phyloP scores from a whole-genome alignment of 2,329 filamentous ascomycete species.

The Penicillium aurantiogriseum region DNA sequence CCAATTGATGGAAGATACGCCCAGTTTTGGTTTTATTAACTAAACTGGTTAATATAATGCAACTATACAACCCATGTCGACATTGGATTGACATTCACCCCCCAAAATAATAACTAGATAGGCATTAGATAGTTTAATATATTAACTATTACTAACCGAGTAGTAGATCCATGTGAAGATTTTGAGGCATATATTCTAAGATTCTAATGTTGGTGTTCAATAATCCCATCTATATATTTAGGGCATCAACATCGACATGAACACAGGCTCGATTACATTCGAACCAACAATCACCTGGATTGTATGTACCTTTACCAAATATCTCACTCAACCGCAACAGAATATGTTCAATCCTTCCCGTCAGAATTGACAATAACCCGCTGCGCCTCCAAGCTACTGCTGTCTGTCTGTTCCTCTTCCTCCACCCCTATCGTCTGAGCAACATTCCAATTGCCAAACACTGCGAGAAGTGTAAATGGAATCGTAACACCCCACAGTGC shows the following conservation, averaged over 20 bases:
- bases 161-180: not conserved
- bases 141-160: not conserved
- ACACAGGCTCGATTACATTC: not conserved
- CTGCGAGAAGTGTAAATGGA: slow-evolving; percentile 18
- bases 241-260: not conserved
- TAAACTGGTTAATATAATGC: rapidly evolving
- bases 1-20: not conserved
- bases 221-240: not conserved
- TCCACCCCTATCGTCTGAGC: not conserved
- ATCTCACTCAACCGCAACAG: not conserved
- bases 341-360: not conserved
- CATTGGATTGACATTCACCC: not conserved
- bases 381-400: slow-evolving; percentile 13
- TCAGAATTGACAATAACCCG: slow-evolving; percentile 5
- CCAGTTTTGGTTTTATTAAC: not conserved
- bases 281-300: not conserved
- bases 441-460: slow-evolving; percentile 19
- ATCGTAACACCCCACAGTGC: slow-evolving; percentile 31
- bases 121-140: not conserved
- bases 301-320: not conserved
- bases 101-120: not conserved
- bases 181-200: not conserved
- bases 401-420: slow-evolving; percentile 4
- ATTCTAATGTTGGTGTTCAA: not conserved
- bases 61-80: not conserved